These are phyloP conservation scores for Flaveria brownii DNA, from an alignment of 129 eudicot genomes.

Conservation along the genomic window DNA sequence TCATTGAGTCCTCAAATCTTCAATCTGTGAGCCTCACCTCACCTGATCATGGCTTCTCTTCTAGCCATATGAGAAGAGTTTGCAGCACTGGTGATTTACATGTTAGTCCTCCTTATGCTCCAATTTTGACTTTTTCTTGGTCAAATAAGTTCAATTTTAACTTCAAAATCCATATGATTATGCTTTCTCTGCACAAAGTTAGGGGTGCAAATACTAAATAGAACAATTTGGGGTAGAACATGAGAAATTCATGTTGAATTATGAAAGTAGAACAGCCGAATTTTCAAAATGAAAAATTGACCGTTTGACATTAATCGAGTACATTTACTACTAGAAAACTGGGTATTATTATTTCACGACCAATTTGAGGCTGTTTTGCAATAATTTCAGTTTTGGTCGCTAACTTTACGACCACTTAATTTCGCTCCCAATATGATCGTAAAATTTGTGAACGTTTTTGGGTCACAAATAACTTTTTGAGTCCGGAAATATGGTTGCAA, in stretches of 20 bases:
- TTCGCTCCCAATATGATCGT: too few species aligned
- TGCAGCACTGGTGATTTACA: conserved; percentile 89
- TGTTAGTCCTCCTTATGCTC: conserved; percentile 37
- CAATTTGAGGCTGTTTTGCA: too few species aligned
- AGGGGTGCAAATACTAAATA: background rate
- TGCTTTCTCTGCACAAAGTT: background rate
- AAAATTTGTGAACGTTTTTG: too few species aligned
- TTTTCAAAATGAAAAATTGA: too few species aligned
- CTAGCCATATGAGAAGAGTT: conserved; percentile 74
- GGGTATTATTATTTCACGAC: too few species aligned
- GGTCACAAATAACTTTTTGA: too few species aligned
- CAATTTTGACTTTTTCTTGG: background rate
- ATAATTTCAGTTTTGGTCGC: too few species aligned
- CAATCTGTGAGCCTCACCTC: conserved; percentile 39
- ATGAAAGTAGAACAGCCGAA: too few species aligned
- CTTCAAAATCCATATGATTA: background rate
- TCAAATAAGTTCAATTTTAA: background rate
- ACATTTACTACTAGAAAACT: too few species aligned
- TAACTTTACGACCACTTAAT: too few species aligned
- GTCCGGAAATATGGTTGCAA: too few species aligned
- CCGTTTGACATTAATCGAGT: too few species aligned
- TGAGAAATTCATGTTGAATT: background rate
- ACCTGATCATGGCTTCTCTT: conserved; percentile 44
- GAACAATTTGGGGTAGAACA: background rate
- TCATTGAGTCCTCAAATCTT: conserved; percentile 51